Base-by-base conservation (phyloP, 768 basidiomycete genomes). In the Stropharia rugosoannulata region DNA sequence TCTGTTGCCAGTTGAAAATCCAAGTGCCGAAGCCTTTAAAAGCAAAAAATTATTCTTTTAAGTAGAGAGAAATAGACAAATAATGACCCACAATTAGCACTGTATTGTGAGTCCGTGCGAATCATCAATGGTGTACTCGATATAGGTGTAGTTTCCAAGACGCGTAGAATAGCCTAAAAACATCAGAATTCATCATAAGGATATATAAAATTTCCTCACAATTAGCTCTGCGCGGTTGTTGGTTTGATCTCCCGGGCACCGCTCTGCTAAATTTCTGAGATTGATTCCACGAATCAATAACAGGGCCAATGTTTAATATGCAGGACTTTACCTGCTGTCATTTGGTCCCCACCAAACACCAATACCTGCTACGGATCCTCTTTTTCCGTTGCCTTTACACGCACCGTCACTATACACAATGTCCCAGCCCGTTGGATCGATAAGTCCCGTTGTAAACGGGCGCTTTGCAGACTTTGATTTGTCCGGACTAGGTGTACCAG, bases 141-240 rank as follows among this genome's bases (percentile, higher is more conserved):
- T 9, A 69, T 75, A 0, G 89, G 88, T 1, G 86, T 80, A 0
- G 81, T 84, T 68, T 97, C 93, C 5, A 98, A 74, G 16, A 88
- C 80, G 16, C 94, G 85, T 16, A 89, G 75, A 56, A 97, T 91
- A 10, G 94, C 93, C 95, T 96, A 64, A 7, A 25, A 52, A 32
- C 27, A 18, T 35, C 54, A 12, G 57, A 40, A 48, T 18, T 29
- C 41, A 38, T 18, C 44, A 39, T n/a, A 18, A 35, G 55, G 40
- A 55, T 19, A 36, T 27, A 25, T 37, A 5, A 53, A 19, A 18
- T 10, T 16, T 13, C 76, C 82, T 52, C 54, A 92, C 95, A 52
- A 94, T 84, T 32, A 96, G 77, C 67, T 97, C 95, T 10, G 93
- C 95, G 27, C 93, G 75, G 57, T 94, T 93, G 66, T 95, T 95